phyloP scores from a whole-genome alignment of 495 filamentous ascomycete species.

The Amorphotheca resinae region DNA sequence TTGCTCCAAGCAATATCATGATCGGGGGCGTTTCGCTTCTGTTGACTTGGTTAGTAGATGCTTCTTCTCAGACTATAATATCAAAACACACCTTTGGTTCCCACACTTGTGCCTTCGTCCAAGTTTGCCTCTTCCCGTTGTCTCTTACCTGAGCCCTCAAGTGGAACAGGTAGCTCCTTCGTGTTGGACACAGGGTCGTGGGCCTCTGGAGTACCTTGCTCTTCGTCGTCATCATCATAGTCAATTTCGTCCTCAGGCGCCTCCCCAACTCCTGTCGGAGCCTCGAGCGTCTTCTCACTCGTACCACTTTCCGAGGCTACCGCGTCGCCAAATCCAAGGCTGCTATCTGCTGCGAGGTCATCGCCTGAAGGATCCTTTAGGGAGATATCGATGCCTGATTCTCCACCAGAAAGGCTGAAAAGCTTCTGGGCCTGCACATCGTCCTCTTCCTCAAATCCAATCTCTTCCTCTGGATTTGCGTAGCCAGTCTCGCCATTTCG shows the following conservation, averaged over 20 bases:
- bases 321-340: not conserved
- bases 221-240: slow-evolving; percentile 21
- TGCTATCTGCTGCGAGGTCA: not conserved
- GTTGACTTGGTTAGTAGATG: slow-evolving; percentile 4
- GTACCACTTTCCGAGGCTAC: not conserved
- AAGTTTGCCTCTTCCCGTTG: slow-evolving; percentile 11
- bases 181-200: not conserved
- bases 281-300: slow-evolving; percentile 2
- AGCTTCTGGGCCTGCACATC: not conserved
- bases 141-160: slow-evolving; percentile 13
- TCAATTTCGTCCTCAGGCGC: slow-evolving; percentile 21
- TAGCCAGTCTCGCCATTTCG: not conserved
- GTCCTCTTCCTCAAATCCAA: not conserved
- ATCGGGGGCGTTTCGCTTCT: slow-evolving; percentile 21
- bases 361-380: not conserved
- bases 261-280: not conserved
- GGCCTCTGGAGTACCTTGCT: not conserved
- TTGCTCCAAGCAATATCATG: slow-evolving; percentile 5
- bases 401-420: not conserved
- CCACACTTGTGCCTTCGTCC: slow-evolving; percentile 9
- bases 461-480: not conserved
- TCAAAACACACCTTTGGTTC: slow-evolving; percentile 7
- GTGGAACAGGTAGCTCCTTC: not conserved
- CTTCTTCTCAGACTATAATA: not conserved
- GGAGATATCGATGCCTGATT: not conserved